Evolutionary conservation across 257 asterid genomes (phyloP).

Genomic region (Fraxinus americana): DNA sequence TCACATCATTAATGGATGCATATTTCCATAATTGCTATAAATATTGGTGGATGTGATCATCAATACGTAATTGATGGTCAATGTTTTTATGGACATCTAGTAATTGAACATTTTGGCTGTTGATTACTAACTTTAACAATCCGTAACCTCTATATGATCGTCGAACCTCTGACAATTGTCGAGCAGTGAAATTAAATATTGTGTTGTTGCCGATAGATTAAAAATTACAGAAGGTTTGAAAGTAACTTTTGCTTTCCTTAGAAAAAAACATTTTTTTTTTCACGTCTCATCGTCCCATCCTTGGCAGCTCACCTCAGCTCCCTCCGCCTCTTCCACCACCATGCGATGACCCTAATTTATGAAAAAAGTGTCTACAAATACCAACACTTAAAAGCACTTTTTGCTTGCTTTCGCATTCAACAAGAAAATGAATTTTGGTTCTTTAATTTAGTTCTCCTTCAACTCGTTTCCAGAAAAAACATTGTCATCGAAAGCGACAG

Average conservation of each 20-base stretch:
- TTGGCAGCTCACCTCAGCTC: neutral
- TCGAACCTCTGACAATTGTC: neutral
- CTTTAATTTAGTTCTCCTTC: neutral
- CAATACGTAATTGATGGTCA: neutral
- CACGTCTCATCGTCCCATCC: neutral
- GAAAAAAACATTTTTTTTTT: too few relatives aligned
- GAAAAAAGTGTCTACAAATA: too few relatives aligned
- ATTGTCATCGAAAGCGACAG: slow-evolving; percentile 34
- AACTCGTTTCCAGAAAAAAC: neutral
- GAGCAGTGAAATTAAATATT: neutral
- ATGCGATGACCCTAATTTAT: too few relatives aligned
- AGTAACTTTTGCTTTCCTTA: too few relatives aligned
- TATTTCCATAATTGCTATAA: too few relatives aligned
- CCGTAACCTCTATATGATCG: neutral
- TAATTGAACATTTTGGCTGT: too few relatives aligned
- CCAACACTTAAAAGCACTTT: neutral
- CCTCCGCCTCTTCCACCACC: neutral
- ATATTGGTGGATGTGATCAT: neutral
- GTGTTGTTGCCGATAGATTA: too few relatives aligned
- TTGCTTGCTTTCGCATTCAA: neutral
- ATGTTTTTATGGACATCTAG: neutral
- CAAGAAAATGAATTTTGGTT: slow-evolving; percentile 7
- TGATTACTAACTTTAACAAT: neutral
- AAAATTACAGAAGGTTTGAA: too few relatives aligned
- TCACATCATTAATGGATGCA: too few relatives aligned